phyloP scores from a whole-genome alignment of 345 rosid genomes.

The Erucastrum elatum region DNA sequence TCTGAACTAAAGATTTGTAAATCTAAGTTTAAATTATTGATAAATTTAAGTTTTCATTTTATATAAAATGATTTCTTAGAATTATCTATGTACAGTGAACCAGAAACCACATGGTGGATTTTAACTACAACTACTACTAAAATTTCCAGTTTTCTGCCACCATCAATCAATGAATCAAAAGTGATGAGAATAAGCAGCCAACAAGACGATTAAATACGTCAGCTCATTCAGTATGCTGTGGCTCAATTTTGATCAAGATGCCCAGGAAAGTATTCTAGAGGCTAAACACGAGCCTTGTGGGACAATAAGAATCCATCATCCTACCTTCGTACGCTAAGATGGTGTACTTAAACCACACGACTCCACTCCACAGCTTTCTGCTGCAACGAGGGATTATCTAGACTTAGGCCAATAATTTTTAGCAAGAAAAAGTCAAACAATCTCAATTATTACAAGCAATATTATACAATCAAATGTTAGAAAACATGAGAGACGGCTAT shows the following conservation, averaged over 20 bases:
- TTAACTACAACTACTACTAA: background rate
- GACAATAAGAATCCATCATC: background rate
- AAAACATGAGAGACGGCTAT: background rate
- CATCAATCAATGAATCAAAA: background rate
- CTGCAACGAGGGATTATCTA: background rate
- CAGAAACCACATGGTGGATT: background rate
- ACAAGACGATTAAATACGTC: background rate
- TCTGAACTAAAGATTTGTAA: background rate
- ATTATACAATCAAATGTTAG: background rate
- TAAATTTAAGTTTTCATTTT: background rate
- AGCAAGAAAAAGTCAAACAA: background rate
- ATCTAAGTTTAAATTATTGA: background rate
- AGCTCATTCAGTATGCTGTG: background rate
- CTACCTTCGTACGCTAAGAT: background rate
- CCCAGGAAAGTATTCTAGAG: background rate
- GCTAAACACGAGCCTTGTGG: background rate
- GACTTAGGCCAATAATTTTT: background rate
- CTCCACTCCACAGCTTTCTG: background rate
- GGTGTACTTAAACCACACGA: background rate
- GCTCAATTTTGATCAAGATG: background rate
- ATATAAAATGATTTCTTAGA: background rate
- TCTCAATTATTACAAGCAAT: background rate
- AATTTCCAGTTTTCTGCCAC: background rate
- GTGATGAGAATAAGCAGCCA: constrained; percentile 1
- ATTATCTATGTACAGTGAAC: background rate